Percentiles rank a stretch among this genome's conserved stretches.
These are phyloP conservation scores for Fusarium bactridioides DNA, from an alignment of 2,329 filamentous ascomycete species.

Conservation along the genomic window DNA sequence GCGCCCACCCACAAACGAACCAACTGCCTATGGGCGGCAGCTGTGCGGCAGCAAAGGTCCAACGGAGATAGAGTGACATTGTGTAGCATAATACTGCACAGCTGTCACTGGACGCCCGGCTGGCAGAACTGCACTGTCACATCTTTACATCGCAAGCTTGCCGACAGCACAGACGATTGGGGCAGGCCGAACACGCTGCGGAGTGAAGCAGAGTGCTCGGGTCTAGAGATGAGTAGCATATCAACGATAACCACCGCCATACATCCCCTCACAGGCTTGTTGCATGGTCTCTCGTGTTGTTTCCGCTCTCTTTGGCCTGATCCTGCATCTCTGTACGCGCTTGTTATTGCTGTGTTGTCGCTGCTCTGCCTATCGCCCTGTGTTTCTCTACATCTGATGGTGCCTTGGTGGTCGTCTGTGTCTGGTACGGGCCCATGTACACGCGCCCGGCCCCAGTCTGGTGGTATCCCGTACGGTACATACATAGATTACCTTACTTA, in stretches of 20 bases:
- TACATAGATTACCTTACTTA: constrained; percentile 1
- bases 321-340: constrained; percentile 29
- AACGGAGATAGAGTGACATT: constrained; percentile 35
- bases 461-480: constrained; percentile 30
- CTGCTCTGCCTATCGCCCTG: constrained; percentile 4
- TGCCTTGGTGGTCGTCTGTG: constrained; percentile 15
- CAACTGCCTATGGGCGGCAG: constrained; percentile 13
- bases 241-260: not conserved
- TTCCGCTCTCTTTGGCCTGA: constrained; percentile 25
- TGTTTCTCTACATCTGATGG: constrained; percentile 20
- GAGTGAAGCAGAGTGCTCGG: not conserved
- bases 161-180: constrained; percentile 6
- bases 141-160: constrained; percentile 30
- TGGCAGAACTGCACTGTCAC: constrained; percentile 29
- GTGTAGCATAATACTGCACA: constrained; percentile 35
- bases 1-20: constrained; percentile 15
- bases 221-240: not conserved
- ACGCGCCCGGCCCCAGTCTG: constrained; percentile 37
- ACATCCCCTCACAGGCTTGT: constrained; percentile 26
- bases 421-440: constrained; percentile 32
- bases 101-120: constrained; percentile 15
- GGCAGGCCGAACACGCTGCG: constrained; percentile 7
- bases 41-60: constrained; percentile 4
- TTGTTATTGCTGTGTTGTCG: constrained; percentile 17
- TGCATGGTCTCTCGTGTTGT: constrained; percentile 28